Evolutionary conservation across 164 flowering plant species (phyloP), one percentile per base, ranked within the genome.

Genomic region (Nymphaea thermarum): DNA sequence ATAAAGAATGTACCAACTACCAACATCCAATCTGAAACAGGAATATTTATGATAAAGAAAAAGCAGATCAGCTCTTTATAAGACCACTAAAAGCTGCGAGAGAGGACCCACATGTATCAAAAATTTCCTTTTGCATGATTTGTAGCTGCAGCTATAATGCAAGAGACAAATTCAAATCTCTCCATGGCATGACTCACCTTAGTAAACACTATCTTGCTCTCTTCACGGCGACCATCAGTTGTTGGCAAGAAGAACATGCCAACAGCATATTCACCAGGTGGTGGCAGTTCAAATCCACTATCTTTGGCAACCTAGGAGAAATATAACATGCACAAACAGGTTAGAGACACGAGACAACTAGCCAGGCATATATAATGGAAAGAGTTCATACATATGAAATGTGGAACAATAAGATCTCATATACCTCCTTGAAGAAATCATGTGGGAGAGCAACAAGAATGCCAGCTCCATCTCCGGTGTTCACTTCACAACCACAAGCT

Each of bases 391-490:
- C 55, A 47, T 47, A 3, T 12, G 12, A 47, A 7, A 47, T 47
- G 7, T 47, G 55, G 11, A 6, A 47, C 36, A 25, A 25, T 25
- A 25, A 53, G 57, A 47, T 47, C 7, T 12, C 42, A 69, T 71
- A 68, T 69, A 70, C 99, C 90, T 95, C 87, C 42, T 65, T 64
- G 71, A 74, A 89, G 80, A 95, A 95, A 3, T 77, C 81, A 68
- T 95, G 97, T 65, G 99, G 99, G 57, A 92, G 87, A 62, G 83
- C 94, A 4, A 92, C 97, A 60, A 95, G 96, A 80, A 95, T 81
- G n/a, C 99, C 99, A 70, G 99, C 99, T 55, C 99, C 99, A 77
- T 95, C 99, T 42, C 99, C 99, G 42, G 99, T 92, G 68, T 95
- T 95, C 0, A 88, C 76, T 77, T 95, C 99, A 57, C 99, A 95